Evolutionary conservation across 345 rosid genomes (phyloP).

Genomic region (Angophora floribunda): DNA sequence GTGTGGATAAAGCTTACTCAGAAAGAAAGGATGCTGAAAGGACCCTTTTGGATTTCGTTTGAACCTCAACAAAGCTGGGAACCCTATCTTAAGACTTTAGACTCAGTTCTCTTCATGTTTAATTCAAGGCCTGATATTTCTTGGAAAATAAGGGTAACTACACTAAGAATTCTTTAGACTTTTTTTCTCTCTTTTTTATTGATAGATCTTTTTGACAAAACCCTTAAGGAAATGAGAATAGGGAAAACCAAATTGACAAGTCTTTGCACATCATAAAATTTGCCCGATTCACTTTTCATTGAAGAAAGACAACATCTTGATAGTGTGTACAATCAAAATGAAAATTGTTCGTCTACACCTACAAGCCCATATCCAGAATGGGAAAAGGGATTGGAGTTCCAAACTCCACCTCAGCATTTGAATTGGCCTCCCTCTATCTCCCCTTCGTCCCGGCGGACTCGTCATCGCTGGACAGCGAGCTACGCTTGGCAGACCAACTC

Average conservation of each 20-base stretch:
- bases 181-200: neutral
- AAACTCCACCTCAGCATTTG: neutral
- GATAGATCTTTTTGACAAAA: neutral
- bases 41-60: neutral
- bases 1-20: neutral
- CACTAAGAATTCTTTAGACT: neutral
- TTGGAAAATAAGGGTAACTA: neutral
- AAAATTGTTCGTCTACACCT: neutral
- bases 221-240: neutral
- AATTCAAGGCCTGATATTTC: neutral
- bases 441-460: neutral
- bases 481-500: conserved; percentile 14
- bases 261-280: neutral
- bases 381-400: neutral
- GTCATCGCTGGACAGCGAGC: neutral
- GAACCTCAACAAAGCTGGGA: neutral
- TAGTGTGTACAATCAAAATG: neutral
- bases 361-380: neutral
- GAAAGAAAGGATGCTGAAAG: neutral
- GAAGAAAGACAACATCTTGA: neutral
- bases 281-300: neutral
- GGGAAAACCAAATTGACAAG: neutral
- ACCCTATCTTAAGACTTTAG: neutral
- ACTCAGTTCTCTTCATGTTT: neutral
- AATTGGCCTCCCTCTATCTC: neutral